Percentiles rank a stretch among this genome's conserved stretches.
Evolutionary conservation across 129 eudicot genomes (phyloP).

Genomic region (Chrysanthemum makinoi): DNA sequence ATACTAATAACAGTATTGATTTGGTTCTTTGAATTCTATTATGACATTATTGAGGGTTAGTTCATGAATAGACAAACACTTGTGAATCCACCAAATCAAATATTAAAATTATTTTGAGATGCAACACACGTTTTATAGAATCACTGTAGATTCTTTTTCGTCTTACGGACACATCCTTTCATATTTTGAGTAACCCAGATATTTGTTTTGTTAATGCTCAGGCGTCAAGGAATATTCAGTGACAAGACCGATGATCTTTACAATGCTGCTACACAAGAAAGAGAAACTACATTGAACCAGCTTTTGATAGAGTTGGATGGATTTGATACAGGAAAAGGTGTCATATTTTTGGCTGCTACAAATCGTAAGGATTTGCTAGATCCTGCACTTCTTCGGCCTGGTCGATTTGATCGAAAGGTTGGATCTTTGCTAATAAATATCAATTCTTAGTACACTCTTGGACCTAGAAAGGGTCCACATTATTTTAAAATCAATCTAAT

Average conservation of each 20-base stretch:
- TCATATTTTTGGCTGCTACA: conserved; percentile 89
- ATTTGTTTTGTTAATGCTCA: conserved; percentile 25
- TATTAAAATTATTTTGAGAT: neutral
- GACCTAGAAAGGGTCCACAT: too few species aligned
- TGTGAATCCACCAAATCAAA: neutral
- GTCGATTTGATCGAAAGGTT: conserved; percentile 97
- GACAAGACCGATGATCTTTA: conserved; percentile 55
- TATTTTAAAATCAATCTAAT: too few species aligned
- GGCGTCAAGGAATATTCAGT: conserved; percentile 75
- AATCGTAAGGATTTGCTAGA: conserved; percentile 89
- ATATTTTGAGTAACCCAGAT: conserved; percentile 1
- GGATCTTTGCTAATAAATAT: conserved; percentile 18
- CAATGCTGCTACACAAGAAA: conserved; percentile 91
- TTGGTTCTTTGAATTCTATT: neutral
- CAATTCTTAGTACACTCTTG: neutral
- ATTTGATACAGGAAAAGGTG: conserved; percentile 95
- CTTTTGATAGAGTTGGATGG: conserved; percentile 95
- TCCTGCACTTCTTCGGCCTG: conserved; percentile 98
- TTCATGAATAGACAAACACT: neutral
- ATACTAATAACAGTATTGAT: neutral
- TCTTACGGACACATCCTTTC: neutral
- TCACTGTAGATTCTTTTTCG: neutral
- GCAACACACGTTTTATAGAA: neutral
- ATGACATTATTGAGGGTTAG: neutral
- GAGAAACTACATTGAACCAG: conserved; percentile 95